Evolutionary conservation across 148 eudicot genomes (phyloP).

Genomic region (Chenopodium suecicum): DNA sequence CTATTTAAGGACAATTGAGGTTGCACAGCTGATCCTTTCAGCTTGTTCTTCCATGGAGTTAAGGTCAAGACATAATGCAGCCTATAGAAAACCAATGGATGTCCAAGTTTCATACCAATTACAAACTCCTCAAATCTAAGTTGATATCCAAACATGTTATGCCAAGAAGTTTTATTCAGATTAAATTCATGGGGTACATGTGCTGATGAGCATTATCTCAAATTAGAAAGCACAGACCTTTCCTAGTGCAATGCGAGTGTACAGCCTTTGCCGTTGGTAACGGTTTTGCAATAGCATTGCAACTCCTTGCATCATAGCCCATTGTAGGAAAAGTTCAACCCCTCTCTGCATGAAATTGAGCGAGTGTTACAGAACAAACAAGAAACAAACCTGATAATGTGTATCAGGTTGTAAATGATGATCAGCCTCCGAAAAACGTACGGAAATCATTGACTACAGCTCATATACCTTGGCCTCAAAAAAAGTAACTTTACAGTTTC

Average conservation of each 20-base stretch:
- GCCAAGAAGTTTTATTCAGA: neutral
- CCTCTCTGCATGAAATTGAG: slow-evolving; percentile 61
- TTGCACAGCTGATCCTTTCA: neutral
- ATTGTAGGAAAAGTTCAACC: slow-evolving; percentile 74
- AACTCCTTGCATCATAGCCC: slow-evolving; percentile 98
- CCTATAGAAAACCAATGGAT: neutral
- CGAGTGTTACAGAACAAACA: slow-evolving; percentile 4
- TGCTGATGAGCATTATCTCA: neutral
- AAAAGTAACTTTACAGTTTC: neutral
- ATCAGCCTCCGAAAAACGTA: neutral
- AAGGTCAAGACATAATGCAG: neutral
- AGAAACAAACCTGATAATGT: slow-evolving; percentile 3
- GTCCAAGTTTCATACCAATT: neutral
- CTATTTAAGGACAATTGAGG: neutral
- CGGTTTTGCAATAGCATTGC: slow-evolving; percentile 92
- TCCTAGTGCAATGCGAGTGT: slow-evolving; percentile 95
- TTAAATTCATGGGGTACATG: neutral
- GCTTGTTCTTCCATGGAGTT: neutral
- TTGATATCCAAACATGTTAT: neutral
- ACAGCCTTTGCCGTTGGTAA: slow-evolving; percentile 93
- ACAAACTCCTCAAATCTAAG: neutral
- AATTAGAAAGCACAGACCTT: slow-evolving; percentile 47
- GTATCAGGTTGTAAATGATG: neutral
- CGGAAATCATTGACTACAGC: neutral
- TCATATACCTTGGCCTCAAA: neutral